Base-by-base conservation (phyloP, 306 rosid species). In the Rosa persica region DNA sequence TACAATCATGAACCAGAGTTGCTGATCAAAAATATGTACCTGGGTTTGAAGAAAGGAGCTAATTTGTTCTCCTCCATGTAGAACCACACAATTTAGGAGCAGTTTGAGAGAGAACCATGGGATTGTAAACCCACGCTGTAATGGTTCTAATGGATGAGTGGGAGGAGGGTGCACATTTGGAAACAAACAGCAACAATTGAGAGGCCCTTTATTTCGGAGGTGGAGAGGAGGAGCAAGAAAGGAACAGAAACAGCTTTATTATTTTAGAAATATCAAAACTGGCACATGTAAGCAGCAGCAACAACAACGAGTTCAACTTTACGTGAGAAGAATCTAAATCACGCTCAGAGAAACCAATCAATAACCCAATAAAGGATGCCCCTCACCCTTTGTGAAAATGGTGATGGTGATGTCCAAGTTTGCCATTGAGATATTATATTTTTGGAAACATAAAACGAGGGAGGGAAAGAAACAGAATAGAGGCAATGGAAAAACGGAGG, bases 21-120 rank as follows among this genome's bases (percentile, higher is more conserved):
- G 36, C 36, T 48, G 54, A 48, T 3, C 38, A 11, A 25, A 60
- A 23, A 61, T 71, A 51, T 47, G 22, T 67, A 87, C 97, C 89
- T 83, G 86, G 81, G 83, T 55, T 82, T 78, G 85, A 81, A 78
- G 82, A 72, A 82, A 80, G 81, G 81, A 75, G 72, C 81, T 74
- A 66, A 71, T 82, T 70, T 67, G 73, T 72, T 76, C 44, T 57
- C 77, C 75, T 72, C 73, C 81, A 54, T 81, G 70, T 12, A 71
- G 72, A 71, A 80, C 82, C 85, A n/a, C 81, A 82, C 69, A 70
- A 80, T 57, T n/a, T 57, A 79, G 81, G 38, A 77, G 82, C 84
- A 60, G 76, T 15, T 76, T 81, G 69, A 25, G 62, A 43, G 83
- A 74, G 39, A 73, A 49, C 52, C 71, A 76, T 72, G 81, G 79